A percentile compares a stretch with the other conserved stretches of the same genome.
phyloP scores from a whole-genome alignment of 768 basidiomycete genomes.

The Phanerodontia chrysosporium region DNA sequence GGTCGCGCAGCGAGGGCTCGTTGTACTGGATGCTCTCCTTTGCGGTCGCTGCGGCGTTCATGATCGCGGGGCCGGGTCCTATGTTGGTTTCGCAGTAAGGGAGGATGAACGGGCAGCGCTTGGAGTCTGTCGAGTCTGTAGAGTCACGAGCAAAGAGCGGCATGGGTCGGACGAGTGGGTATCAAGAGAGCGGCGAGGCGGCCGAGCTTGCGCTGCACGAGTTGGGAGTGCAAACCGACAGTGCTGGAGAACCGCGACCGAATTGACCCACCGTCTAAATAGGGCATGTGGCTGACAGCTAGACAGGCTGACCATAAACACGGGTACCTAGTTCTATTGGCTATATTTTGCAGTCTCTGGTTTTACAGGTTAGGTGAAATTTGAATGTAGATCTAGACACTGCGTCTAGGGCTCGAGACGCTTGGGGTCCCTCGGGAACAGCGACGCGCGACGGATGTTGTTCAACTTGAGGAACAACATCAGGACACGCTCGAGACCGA shows the following conservation, averaged over 20 bases:
- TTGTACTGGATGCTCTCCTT: constrained; percentile 7
- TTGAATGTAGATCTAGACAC: not conserved
- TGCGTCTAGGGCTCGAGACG: constrained; percentile 69
- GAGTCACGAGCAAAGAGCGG: constrained; percentile 2
- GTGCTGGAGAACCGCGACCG: not conserved
- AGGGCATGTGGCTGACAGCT: not conserved
- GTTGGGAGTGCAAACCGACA: not conserved
- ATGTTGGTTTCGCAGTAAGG: constrained; percentile 8
- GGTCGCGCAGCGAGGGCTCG: constrained; percentile 6
- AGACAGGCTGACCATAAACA: not conserved
- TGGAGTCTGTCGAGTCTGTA: not conserved
- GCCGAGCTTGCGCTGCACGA: not conserved
- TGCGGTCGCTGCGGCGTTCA: constrained; percentile 3
- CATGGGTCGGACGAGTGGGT: constrained; percentile 4
- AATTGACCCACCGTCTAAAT: not conserved
- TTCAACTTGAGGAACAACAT: constrained; percentile 98
- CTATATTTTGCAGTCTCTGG: not conserved
- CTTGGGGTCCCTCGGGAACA: constrained; percentile 98
- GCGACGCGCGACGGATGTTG: constrained; percentile 87
- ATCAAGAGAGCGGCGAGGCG: not conserved
- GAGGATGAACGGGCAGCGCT: constrained; percentile 9
- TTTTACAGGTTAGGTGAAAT: not conserved
- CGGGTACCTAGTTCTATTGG: not conserved
- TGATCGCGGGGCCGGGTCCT: constrained; percentile 18
- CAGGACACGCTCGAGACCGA: constrained; percentile 90